phyloP scores from a whole-genome alignment of 768 basidiomycete genomes.

The Lentinula sp. region DNA sequence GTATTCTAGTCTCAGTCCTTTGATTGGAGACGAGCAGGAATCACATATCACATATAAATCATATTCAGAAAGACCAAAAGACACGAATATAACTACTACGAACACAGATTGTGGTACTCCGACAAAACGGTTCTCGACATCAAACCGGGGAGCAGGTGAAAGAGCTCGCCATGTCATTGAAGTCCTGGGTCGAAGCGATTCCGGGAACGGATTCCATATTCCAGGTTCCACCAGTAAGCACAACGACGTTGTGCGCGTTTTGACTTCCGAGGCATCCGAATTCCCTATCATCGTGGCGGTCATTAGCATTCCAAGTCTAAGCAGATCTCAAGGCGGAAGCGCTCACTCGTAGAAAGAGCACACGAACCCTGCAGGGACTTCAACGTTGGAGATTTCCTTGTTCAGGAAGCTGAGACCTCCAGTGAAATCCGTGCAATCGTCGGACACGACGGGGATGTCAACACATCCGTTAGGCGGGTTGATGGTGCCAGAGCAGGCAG shows the following conservation, averaged over 20 bases:
- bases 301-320: too few relatives aligned
- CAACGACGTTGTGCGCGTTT: neutral
- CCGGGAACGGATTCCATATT: slow-evolving; percentile 3
- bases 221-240: slow-evolving; percentile 4
- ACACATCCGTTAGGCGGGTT: slow-evolving; percentile 7
- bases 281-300: neutral
- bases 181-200: neutral
- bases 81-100: too few relatives aligned
- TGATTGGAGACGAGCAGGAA: too few relatives aligned
- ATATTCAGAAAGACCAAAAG: too few relatives aligned
- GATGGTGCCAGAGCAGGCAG: neutral
- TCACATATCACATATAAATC: too few relatives aligned
- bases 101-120: too few relatives aligned
- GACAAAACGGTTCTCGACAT: neutral
- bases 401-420: slow-evolving; percentile 8
- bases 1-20: too few relatives aligned
- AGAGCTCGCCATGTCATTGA: slow-evolving; percentile 6
- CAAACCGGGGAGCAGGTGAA: slow-evolving; percentile 6
- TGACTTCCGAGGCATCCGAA: neutral
- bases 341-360: slow-evolving; percentile 8
- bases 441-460: slow-evolving; percentile 5
- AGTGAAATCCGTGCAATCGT: slow-evolving; percentile 2
- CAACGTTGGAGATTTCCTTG: neutral
- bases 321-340: too few relatives aligned
- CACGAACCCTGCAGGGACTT: slow-evolving; percentile 4